phyloP scores from a whole-genome alignment of 371 early-diverging fungal species.

The Thermomucor indicae-seudaticae region DNA sequence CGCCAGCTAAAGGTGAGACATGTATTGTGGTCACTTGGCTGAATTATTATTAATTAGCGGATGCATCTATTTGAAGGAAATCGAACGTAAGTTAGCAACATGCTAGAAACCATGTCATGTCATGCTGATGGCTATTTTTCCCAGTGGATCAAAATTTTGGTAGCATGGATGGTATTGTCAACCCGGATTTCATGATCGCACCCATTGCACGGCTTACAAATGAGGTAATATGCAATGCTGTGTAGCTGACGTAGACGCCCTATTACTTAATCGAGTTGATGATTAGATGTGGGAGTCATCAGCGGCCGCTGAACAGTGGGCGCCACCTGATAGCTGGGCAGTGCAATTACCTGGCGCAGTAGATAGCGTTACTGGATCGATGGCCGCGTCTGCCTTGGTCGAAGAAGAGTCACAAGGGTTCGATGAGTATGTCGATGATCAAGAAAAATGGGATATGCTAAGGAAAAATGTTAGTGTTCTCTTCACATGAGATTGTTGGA shows the following conservation, averaged over 20 bases:
- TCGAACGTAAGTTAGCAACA: conserved; percentile 9
- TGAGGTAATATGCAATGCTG: too few species aligned
- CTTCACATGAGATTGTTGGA: not conserved
- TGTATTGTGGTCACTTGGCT: not conserved
- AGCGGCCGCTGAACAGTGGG: conserved; percentile 48
- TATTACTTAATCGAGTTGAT: too few species aligned
- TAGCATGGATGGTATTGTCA: conserved; percentile 52
- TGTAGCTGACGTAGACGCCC: too few species aligned
- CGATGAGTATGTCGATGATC: conserved; percentile 39
- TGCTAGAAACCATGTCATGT: not conserved
- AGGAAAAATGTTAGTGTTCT: conserved; percentile 28
- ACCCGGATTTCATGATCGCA: too few species aligned
- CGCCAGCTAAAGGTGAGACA: conserved; percentile 1
- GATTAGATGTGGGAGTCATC: not conserved
- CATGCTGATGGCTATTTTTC: not conserved
- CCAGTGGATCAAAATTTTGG: conserved; percentile 47
- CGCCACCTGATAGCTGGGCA: conserved; percentile 73
- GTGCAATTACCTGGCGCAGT: conserved; percentile 31
- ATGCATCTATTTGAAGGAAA: not conserved
- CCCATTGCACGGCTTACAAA: too few species aligned
- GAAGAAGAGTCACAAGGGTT: conserved; percentile 42
- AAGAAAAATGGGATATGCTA: conserved; percentile 28
- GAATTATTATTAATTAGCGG: not conserved
- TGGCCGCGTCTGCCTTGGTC: conserved; percentile 2
- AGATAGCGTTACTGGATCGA: conserved; percentile 2